A percentile compares a stretch with the other conserved stretches of the same genome.
phyloP scores from a whole-genome alignment of 106 monocot genomes.

The Platanthera zijinensis region DNA sequence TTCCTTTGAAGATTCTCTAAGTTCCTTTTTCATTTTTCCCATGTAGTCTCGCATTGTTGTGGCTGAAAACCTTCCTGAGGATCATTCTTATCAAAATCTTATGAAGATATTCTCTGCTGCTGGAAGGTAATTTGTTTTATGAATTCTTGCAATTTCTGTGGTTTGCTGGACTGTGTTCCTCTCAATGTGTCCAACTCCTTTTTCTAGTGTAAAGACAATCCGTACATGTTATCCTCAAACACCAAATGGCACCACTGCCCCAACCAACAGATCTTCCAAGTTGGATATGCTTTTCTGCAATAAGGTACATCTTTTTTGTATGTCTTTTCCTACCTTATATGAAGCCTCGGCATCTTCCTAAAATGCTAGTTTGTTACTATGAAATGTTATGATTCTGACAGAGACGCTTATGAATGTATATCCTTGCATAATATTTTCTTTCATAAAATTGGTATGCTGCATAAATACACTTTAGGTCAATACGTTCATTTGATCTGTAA shows the following conservation, averaged over 20 bases:
- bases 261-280: slow-evolving; percentile 73
- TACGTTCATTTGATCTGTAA: not conserved
- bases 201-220: slow-evolving; percentile 85
- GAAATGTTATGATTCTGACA: no score
- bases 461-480: not conserved
- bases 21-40: not conserved
- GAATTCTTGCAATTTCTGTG: not conserved
- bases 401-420: not conserved
- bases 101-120: slow-evolving; percentile 84
- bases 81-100: slow-evolving; percentile 94
- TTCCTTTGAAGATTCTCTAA: not conserved
- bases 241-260: slow-evolving; percentile 51
- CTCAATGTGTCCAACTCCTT: not conserved
- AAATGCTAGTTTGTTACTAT: no score
- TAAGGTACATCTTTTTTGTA: slow-evolving; percentile 30
- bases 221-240: slow-evolving; percentile 97
- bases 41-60: slow-evolving; percentile 87
- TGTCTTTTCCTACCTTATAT: not conserved
- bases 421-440: not conserved
- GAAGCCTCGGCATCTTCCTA: no score
- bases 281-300: slow-evolving; percentile 82
- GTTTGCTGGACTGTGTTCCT: not conserved
- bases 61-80: slow-evolving; percentile 96
- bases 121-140: slow-evolving; percentile 51
- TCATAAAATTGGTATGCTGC: no score